These are phyloP conservation scores for Urostyla sp. DNA, from an alignment of 73 alveolate species.

Conservation along the genomic window DNA sequence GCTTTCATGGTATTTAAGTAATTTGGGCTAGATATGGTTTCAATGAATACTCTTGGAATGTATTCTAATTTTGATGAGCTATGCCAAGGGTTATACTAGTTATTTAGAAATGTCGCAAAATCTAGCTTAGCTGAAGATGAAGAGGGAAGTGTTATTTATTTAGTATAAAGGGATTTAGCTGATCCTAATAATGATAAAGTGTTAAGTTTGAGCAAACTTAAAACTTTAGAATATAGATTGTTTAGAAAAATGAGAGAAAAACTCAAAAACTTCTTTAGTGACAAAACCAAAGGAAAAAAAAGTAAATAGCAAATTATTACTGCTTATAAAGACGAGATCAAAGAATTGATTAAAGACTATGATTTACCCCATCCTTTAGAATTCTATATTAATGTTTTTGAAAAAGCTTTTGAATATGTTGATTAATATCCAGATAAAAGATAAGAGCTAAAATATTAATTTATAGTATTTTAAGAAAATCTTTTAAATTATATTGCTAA, in stretches of 20 bases:
- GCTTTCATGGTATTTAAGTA: constrained; percentile 79
- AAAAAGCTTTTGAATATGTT: constrained; percentile 72
- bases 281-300: constrained; percentile 32
- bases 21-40: constrained; percentile 84
- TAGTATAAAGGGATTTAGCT: constrained; percentile 47
- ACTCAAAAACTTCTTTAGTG: constrained; percentile 70
- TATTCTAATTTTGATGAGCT: constrained; percentile 75
- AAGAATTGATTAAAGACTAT: constrained; percentile 49
- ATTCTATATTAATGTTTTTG: constrained; percentile 69
- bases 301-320: constrained; percentile 52
- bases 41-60: constrained; percentile 75
- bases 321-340: constrained; percentile 64
- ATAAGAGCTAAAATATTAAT: constrained; percentile 55
- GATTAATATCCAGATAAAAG: constrained; percentile 42
- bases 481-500: constrained; percentile 29
- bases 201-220: constrained; percentile 81
- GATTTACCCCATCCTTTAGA: constrained; percentile 75
- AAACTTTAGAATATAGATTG: constrained; percentile 94
- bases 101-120: constrained; percentile 78
- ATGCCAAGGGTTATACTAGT: constrained; percentile 64
- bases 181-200: constrained; percentile 54
- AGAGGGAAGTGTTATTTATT: constrained; percentile 93
- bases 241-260: constrained; percentile 94
- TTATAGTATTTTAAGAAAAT: constrained; percentile 65
- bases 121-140: constrained; percentile 81